These are phyloP conservation scores for Nidularia pulvinata DNA, from an alignment of 768 basidiomycete species.

Conservation along the genomic window DNA sequence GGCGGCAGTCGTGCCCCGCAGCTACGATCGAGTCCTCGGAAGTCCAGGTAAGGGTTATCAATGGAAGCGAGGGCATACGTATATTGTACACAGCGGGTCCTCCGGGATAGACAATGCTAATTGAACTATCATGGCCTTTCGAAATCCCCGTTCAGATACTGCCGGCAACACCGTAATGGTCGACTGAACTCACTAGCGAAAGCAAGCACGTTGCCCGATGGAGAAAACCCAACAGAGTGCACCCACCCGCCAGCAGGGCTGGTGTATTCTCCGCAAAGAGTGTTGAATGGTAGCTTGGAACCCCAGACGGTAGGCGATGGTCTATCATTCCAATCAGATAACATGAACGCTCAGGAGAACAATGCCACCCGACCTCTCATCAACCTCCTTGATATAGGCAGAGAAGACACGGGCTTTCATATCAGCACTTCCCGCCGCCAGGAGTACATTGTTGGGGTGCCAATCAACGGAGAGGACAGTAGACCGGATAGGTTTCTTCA, in stretches of 20 bases:
- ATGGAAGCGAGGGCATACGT: conserved; percentile 76
- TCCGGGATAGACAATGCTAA: conserved; percentile 90
- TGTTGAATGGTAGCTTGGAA: conserved; percentile 97
- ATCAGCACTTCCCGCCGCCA: conserved; percentile 97
- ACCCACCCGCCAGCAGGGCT: conserved; percentile 97
- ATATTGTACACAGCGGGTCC: conserved; percentile 75
- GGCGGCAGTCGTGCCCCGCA: conserved; percentile 98
- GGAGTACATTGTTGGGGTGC: conserved; percentile 98
- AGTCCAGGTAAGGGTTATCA: conserved; percentile 85
- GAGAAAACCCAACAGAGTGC: conserved; percentile 94
- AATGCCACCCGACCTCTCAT: conserved; percentile 62
- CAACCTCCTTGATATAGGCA: conserved; percentile 98
- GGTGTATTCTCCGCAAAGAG: conserved; percentile 91
- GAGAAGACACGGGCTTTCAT: conserved; percentile 98
- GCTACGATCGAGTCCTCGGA: conserved; percentile 83
- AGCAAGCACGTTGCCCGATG: conserved; percentile 91
- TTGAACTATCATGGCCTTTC: conserved; percentile 93
- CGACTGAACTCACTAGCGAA: conserved; percentile 77
- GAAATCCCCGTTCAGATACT: background rate
- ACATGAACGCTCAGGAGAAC: no score
- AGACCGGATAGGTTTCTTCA: conserved; percentile 97
- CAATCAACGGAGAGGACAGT: conserved; percentile 95
- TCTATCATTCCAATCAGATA: conserved; percentile 32
- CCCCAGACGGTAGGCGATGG: conserved; percentile 94
- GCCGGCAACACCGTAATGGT: background rate